Evolutionary conservation across 2,329 filamentous ascomycete species (phyloP).

Genomic region (Cladosporium sp.): DNA sequence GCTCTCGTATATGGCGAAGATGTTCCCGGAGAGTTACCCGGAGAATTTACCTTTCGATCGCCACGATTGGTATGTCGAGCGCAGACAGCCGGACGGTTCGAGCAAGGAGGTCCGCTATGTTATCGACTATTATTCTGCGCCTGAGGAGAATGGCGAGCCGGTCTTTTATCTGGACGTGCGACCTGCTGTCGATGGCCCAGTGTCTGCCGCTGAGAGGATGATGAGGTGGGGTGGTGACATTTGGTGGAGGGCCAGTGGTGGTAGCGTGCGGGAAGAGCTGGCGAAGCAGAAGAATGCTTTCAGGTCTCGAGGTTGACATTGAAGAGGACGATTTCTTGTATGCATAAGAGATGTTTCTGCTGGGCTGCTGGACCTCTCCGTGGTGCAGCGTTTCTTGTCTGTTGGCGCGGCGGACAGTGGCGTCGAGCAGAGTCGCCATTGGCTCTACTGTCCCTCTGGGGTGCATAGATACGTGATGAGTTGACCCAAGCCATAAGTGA

Average conservation of each 20-base stretch:
- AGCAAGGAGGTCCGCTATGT: slow-evolving; percentile 82
- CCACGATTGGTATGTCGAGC: slow-evolving; percentile 92
- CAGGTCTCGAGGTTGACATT: background rate
- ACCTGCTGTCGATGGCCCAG: slow-evolving; percentile 78
- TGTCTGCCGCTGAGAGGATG: slow-evolving; percentile 72
- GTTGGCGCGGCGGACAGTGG: too few relatives aligned
- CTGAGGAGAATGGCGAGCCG: slow-evolving; percentile 80
- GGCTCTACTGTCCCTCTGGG: too few relatives aligned
- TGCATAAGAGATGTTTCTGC: background rate
- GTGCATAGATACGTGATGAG: too few relatives aligned
- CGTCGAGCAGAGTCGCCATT: too few relatives aligned
- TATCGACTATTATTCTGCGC: slow-evolving; percentile 92
- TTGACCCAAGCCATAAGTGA: too few relatives aligned
- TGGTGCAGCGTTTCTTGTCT: background rate
- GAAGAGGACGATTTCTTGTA: background rate
- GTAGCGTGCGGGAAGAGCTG: slow-evolving; percentile 52
- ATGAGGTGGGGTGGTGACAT: slow-evolving; percentile 89
- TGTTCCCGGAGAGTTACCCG: slow-evolving; percentile 75
- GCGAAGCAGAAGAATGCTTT: slow-evolving; percentile 21
- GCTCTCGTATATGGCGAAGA: slow-evolving; percentile 70
- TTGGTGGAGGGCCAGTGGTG: slow-evolving; percentile 86
- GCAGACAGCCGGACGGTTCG: slow-evolving; percentile 61
- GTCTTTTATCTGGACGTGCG: slow-evolving; percentile 95
- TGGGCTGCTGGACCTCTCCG: background rate
- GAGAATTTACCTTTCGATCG: slow-evolving; percentile 88